phyloP scores from a whole-genome alignment of 2,329 filamentous ascomycete species.

The Xylariaceae sp. region DNA sequence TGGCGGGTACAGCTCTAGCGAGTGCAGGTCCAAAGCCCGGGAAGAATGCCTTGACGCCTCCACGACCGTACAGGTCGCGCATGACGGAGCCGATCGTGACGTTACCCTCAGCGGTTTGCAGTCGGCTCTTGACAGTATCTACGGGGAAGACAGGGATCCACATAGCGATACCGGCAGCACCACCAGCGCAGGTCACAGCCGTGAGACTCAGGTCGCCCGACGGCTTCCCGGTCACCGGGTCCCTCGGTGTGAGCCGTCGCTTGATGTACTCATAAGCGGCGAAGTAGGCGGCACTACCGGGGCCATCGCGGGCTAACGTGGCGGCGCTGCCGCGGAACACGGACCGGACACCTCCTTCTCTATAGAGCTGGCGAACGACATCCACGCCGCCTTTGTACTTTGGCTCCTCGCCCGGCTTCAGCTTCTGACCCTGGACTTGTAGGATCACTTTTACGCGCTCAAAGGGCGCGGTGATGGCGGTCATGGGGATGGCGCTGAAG shows the following conservation, averaged over 20 bases:
- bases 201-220: conserved; percentile 74
- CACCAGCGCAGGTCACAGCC: conserved; percentile 82
- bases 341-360: conserved; percentile 81
- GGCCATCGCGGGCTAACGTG: conserved; percentile 89
- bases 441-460: conserved; percentile 98
- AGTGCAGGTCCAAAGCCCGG: conserved; percentile 92
- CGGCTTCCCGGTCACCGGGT: conserved; percentile 67
- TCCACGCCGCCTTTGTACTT: conserved; percentile 84
- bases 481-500: conserved; percentile 98
- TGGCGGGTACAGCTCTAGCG: conserved; percentile 88
- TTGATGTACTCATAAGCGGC: conserved; percentile 97
- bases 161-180: conserved; percentile 92
- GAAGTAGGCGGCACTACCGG: conserved; percentile 92
- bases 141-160: conserved; percentile 99
- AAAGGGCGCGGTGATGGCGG: conserved; percentile 95
- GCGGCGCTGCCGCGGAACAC: conserved; percentile 90
- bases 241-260: conserved; percentile 76
- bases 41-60: conserved; percentile 91
- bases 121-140: conserved; percentile 89
- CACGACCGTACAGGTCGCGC: conserved; percentile 73
- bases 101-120: conserved; percentile 87
- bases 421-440: conserved; percentile 87
- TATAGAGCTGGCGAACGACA: conserved; percentile 90
- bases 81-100: conserved; percentile 78
- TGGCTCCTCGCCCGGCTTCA: conserved; percentile 85